Percentiles rank a stretch among this genome's conserved stretches.
phyloP scores from a whole-genome alignment of 1,139 yeast genomes.

The Blastobotrys elegans region DNA sequence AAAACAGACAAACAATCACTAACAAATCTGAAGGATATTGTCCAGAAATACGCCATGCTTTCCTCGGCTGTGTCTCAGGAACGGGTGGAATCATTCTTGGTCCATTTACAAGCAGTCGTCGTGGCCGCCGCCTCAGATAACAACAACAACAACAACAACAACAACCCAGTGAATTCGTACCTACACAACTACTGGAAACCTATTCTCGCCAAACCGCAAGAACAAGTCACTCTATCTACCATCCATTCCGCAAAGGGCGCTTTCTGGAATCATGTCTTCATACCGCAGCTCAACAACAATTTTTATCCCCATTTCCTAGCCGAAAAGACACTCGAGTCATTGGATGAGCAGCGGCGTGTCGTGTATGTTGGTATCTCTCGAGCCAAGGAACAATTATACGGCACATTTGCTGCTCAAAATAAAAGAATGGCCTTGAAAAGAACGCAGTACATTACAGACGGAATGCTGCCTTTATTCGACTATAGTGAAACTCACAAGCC shows the following conservation, averaged over 20 bases:
- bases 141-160: too few relatives aligned
- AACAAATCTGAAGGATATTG: background rate
- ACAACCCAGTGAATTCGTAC: too few relatives aligned
- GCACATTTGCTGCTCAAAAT: background rate
- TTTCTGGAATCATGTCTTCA: constrained; percentile 84
- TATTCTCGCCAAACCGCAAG: background rate
- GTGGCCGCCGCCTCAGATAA: too few relatives aligned
- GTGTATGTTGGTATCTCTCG: constrained; percentile 81
- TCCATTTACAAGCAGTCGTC: too few relatives aligned
- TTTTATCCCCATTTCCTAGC: constrained; percentile 41
- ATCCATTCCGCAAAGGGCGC: constrained; percentile 88
- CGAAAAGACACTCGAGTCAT: constrained; percentile 1
- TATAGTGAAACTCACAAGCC: too few relatives aligned
- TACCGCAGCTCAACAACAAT: constrained; percentile 64
- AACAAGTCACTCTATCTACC: constrained; percentile 48
- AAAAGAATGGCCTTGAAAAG: background rate
- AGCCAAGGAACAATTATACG: constrained; percentile 42
- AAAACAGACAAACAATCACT: background rate
- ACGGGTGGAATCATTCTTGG: background rate
- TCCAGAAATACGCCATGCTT: background rate
- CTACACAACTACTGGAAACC: background rate
- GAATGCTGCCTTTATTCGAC: too few relatives aligned
- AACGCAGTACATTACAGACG: background rate
- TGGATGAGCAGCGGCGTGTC: constrained; percentile 72
- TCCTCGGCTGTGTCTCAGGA: background rate